Conservation (phyloP, 306 rosid species). For the Citrullus mucosospermus region DNA sequence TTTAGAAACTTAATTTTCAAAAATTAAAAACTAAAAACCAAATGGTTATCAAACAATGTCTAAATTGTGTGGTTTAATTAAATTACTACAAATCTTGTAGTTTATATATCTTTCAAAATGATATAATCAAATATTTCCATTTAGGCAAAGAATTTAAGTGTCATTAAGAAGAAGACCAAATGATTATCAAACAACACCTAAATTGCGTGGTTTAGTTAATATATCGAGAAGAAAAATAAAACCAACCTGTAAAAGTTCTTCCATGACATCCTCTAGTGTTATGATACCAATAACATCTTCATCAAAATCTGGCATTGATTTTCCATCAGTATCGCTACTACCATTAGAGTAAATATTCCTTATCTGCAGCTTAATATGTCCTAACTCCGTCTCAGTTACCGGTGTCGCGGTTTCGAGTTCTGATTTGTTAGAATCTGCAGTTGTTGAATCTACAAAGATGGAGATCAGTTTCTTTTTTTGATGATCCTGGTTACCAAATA, state of each 20-base stretch:
- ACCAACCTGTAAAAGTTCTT: conserved; percentile 64
- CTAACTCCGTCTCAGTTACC: conserved; percentile 13
- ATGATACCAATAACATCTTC: conserved; percentile 66
- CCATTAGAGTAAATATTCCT: conserved; percentile 10
- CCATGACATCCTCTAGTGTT: conserved; percentile 85
- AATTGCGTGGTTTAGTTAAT: too few relatives aligned
- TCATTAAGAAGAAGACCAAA: too few relatives aligned
- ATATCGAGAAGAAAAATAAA: not conserved
- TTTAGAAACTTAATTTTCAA: too few relatives aligned
- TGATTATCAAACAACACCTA: too few relatives aligned
- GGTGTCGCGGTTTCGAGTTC: conserved; percentile 24
- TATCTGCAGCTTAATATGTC: conserved; percentile 11
- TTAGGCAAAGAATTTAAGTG: too few relatives aligned
- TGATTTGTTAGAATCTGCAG: conserved; percentile 9
- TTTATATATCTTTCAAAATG: too few relatives aligned
- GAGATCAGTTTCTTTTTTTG: conserved; percentile 16
- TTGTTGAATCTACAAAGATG: conserved; percentile 8
- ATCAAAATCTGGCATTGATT: conserved; percentile 20
- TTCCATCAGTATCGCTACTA: conserved; percentile 15
- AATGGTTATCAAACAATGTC: too few relatives aligned
- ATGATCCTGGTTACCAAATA: not conserved
- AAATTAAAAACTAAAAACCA: too few relatives aligned
- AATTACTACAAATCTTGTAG: too few relatives aligned
- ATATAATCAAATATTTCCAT: too few relatives aligned
- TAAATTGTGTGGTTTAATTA: too few relatives aligned